A percentile compares a stretch with the other conserved stretches of the same genome.
These are phyloP conservation scores for Claviceps digitariae DNA, from an alignment of 2,329 filamentous ascomycete genomes.

Conservation along the genomic window DNA sequence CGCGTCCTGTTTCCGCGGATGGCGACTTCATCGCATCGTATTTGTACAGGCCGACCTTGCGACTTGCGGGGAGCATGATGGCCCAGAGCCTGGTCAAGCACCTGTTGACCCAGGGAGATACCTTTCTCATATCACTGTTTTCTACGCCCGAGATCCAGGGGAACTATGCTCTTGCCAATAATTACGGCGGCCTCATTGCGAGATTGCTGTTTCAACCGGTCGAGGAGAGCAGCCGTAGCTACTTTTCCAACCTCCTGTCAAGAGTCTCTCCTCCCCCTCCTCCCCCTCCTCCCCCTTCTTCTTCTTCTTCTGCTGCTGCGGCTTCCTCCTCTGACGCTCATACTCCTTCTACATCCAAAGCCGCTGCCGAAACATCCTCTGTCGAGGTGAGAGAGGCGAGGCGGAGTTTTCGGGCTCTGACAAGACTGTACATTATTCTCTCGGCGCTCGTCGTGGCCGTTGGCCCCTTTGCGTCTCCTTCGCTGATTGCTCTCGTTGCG, in stretches of 20 bases:
- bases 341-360: constrained; percentile 7
- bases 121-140: constrained; percentile 68
- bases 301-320: not conserved
- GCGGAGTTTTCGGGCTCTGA: constrained; percentile 45
- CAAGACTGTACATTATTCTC: constrained; percentile 63
- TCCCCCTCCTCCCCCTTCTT: no score
- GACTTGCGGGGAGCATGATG: constrained; percentile 69
- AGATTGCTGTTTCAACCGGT: constrained; percentile 87
- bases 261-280: constrained; percentile 8
- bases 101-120: constrained; percentile 85
- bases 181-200: constrained; percentile 82
- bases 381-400: constrained; percentile 26
- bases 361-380: constrained; percentile 5
- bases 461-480: constrained; percentile 62
- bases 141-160: constrained; percentile 73
- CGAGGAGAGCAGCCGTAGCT: constrained; percentile 81
- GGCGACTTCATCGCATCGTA: constrained; percentile 38
- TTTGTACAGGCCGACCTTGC: constrained; percentile 58
- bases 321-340: not conserved
- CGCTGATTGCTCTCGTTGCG: constrained; percentile 61
- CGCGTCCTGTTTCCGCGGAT: constrained; percentile 21
- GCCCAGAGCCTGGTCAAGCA: constrained; percentile 86
- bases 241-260: constrained; percentile 70
- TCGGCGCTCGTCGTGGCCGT: constrained; percentile 54
- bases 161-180: constrained; percentile 83